These are phyloP conservation scores for Hypoxylon sp. DNA, from an alignment of 2,329 filamentous ascomycete genomes.

Conservation along the genomic window DNA sequence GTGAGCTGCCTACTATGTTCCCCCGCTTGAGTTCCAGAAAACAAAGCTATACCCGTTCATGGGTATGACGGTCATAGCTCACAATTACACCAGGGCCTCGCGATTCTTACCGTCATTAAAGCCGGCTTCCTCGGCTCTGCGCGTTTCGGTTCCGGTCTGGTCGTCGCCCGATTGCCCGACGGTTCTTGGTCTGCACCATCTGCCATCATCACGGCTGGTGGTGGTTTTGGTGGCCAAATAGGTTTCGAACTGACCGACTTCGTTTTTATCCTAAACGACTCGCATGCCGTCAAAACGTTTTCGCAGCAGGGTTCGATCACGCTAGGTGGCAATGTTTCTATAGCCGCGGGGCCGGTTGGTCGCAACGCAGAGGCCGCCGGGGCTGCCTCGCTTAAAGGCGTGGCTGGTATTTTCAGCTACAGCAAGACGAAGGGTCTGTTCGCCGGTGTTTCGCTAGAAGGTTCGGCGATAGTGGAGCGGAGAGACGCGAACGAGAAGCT, in stretches of 20 bases:
- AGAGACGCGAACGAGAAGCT: constrained; percentile 97
- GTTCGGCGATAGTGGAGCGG: constrained; percentile 90
- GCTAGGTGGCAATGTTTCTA: constrained; percentile 93
- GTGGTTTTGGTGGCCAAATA: constrained; percentile 85
- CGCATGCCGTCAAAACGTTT: constrained; percentile 88
- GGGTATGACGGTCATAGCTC: constrained; percentile 8
- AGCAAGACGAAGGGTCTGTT: constrained; percentile 98
- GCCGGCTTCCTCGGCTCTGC: constrained; percentile 86
- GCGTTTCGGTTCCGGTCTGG: constrained; percentile 82
- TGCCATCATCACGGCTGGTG: constrained; percentile 82
- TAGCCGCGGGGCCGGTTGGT: constrained; percentile 92
- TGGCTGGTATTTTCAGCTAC: constrained; percentile 95
- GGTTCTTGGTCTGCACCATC: constrained; percentile 83
- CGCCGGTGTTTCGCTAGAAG: constrained; percentile 93
- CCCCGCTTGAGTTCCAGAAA: constrained; percentile 3
- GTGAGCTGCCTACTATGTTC: no score
- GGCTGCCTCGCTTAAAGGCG: constrained; percentile 86
- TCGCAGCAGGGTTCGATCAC: constrained; percentile 91
- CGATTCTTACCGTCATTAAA: constrained; percentile 86
- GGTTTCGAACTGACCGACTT: constrained; percentile 92
- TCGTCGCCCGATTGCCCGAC: constrained; percentile 80
- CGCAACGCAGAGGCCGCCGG: constrained; percentile 96
- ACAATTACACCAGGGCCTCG: constrained; percentile 68
- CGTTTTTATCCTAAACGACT: constrained; percentile 97
- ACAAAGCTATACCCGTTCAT: constrained; percentile 14